Conservation (phyloP, 2,329 filamentous ascomycete species). For the Cordyceps cateniannulata region DNA sequence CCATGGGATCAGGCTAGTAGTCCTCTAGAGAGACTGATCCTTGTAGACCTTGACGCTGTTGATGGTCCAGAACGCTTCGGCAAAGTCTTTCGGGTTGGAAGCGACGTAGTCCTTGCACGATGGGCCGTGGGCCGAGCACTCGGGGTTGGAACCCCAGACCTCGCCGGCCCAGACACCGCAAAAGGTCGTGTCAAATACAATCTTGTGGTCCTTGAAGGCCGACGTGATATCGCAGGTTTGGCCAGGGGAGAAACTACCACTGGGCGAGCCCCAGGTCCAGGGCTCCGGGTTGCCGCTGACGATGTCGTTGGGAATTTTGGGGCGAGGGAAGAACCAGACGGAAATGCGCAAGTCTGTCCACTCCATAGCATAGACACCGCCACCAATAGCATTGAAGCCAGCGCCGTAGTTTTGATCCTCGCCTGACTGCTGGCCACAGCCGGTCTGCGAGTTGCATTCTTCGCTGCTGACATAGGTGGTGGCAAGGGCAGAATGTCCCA, state of each 20-base stretch:
- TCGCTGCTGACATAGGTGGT: constrained; percentile 38
- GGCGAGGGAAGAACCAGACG: constrained; percentile 76
- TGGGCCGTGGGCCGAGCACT: constrained; percentile 52
- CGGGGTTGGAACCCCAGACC: constrained; percentile 52
- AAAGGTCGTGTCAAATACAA: constrained; percentile 78
- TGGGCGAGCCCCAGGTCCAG: constrained; percentile 59
- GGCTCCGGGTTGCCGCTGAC: constrained; percentile 55
- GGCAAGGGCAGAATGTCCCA: constrained; percentile 38
- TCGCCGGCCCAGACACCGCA: constrained; percentile 82
- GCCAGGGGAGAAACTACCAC: constrained; percentile 59
- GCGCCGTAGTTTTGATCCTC: constrained; percentile 54
- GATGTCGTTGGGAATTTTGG: constrained; percentile 58
- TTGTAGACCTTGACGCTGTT: constrained; percentile 62
- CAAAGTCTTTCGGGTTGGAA: constrained; percentile 63
- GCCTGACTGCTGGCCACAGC: constrained; percentile 51
- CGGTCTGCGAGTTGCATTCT: constrained; percentile 54
- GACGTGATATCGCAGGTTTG: constrained; percentile 63
- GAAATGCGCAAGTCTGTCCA: constrained; percentile 69
- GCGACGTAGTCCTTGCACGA: constrained; percentile 69
- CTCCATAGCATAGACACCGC: constrained; percentile 68
- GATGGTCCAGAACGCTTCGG: constrained; percentile 70
- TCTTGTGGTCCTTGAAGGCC: constrained; percentile 65
- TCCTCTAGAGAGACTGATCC: background rate
- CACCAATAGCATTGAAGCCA: constrained; percentile 63
- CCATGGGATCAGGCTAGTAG: background rate